phyloP scores from a whole-genome alignment of 306 rosid species.

The Medicago truncatula region DNA sequence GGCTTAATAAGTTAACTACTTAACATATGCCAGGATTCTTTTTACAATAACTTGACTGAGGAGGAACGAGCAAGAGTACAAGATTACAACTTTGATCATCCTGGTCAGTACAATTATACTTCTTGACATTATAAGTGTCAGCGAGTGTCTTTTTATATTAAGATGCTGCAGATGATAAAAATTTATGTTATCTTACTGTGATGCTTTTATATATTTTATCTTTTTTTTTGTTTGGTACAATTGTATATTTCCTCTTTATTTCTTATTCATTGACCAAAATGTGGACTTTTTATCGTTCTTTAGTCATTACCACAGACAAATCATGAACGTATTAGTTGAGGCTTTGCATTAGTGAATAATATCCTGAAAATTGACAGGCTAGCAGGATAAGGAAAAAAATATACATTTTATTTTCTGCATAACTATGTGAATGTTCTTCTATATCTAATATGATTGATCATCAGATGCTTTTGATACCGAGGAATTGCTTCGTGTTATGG shows the following conservation, averaged over 20 bases:
- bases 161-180: constrained; percentile 3
- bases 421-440: constrained; percentile 25
- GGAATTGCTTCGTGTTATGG: constrained; percentile 79
- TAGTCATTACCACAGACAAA: background rate
- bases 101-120: constrained; percentile 67
- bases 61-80: constrained; percentile 79
- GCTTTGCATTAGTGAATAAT: constrained; percentile 1
- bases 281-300: background rate
- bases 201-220: background rate
- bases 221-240: background rate
- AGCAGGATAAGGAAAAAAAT: constrained; percentile 28
- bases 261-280: background rate
- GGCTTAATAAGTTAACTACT: constrained; percentile 27
- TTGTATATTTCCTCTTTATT: background rate
- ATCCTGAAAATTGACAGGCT: constrained; percentile 20
- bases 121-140: constrained; percentile 21
- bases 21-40: constrained; percentile 76
- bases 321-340: background rate
- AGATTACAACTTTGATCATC: constrained; percentile 98
- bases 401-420: constrained; percentile 19
- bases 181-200: background rate
- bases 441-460: constrained; percentile 27
- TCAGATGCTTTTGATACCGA: constrained; percentile 96
- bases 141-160: constrained; percentile 23
- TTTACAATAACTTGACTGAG: constrained; percentile 76